Percentiles rank a stretch among this genome's conserved stretches.
These are phyloP conservation scores for Cystofilobasidium capitatum DNA, from an alignment of 768 basidiomycete genomes.

Conservation along the genomic window DNA sequence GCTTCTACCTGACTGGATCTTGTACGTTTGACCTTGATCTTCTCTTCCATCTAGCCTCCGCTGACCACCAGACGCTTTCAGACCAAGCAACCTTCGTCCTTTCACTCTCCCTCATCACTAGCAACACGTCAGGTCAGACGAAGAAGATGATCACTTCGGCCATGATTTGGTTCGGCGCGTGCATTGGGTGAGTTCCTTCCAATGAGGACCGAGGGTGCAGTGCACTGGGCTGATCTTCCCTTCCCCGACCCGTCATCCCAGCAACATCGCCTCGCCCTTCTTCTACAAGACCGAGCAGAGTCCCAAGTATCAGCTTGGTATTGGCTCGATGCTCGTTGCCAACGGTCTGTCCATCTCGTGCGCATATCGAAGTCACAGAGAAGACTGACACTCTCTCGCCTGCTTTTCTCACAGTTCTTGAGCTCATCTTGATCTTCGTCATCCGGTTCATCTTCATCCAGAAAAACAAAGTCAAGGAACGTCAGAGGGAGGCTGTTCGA, in stretches of 20 bases:
- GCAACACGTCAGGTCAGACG: slow-evolving; percentile 43
- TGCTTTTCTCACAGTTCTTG: too few relatives aligned
- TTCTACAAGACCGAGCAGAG: slow-evolving; percentile 35
- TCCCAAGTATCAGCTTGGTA: slow-evolving; percentile 37
- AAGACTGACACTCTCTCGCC: too few relatives aligned
- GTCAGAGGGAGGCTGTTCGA: too few relatives aligned
- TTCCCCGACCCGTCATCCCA: slow-evolving; percentile 17
- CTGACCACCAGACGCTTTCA: neutral
- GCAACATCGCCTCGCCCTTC: slow-evolving; percentile 26
- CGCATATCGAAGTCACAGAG: too few relatives aligned
- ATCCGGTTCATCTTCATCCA: too few relatives aligned
- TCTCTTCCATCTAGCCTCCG: neutral
- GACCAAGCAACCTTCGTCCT: slow-evolving; percentile 38
- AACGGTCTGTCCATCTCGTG: too few relatives aligned
- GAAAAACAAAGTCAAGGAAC: too few relatives aligned
- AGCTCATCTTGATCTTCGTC: too few relatives aligned
- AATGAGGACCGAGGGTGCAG: neutral
- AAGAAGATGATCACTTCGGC: slow-evolving; percentile 39
- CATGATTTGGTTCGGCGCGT: slow-evolving; percentile 39
- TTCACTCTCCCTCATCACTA: slow-evolving; percentile 39
- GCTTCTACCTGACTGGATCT: slow-evolving; percentile 39
- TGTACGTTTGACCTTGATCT: slow-evolving; percentile 3
- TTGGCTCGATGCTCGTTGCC: too few relatives aligned
- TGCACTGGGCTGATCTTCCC: slow-evolving; percentile 8
- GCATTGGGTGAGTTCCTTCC: slow-evolving; percentile 35